phyloP scores from a whole-genome alignment of 495 filamentous ascomycete species.

The Hamigera avellanea region DNA sequence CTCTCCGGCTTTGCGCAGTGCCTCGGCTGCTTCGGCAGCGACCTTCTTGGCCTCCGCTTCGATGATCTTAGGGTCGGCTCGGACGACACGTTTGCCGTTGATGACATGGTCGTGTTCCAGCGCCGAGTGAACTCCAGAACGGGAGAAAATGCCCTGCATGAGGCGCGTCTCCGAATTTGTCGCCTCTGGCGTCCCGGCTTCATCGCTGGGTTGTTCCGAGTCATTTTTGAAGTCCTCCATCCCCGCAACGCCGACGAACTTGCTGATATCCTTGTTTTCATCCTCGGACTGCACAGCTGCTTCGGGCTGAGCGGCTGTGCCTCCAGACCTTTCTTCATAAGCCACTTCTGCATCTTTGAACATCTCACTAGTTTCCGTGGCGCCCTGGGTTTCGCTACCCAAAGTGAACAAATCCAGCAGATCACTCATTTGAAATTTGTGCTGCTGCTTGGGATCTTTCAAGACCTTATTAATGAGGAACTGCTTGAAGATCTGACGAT shows the following conservation, averaged over 20 bases:
- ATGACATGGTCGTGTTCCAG: conserved; percentile 86
- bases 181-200: conserved; percentile 26
- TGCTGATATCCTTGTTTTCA: conserved; percentile 32
- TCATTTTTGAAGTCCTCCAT: conserved; percentile 41
- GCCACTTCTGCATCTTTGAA: conserved; percentile 76
- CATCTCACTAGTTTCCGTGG: conserved; percentile 71
- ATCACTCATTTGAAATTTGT: conserved; percentile 75
- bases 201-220: conserved; percentile 21
- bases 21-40: conserved; percentile 63
- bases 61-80: conserved; percentile 59
- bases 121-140: conserved; percentile 70
- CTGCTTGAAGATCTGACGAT: conserved; percentile 95
- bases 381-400: conserved; percentile 50
- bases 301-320: conserved; percentile 8
- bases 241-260: conserved; percentile 46
- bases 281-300: conserved; percentile 9
- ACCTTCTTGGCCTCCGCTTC: conserved; percentile 70
- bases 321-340: conserved; percentile 27
- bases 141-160: conserved; percentile 78
- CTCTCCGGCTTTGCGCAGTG: conserved; percentile 62
- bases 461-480: conserved; percentile 91
- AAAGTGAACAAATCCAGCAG: conserved; percentile 85
- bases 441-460: conserved; percentile 79
- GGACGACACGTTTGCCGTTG: conserved; percentile 48
- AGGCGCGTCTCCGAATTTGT: conserved; percentile 49